A percentile compares a stretch with the other conserved stretches of the same genome.
Evolutionary conservation across 768 basidiomycete genomes (phyloP).

Genomic region (Lactarius quietus): DNA sequence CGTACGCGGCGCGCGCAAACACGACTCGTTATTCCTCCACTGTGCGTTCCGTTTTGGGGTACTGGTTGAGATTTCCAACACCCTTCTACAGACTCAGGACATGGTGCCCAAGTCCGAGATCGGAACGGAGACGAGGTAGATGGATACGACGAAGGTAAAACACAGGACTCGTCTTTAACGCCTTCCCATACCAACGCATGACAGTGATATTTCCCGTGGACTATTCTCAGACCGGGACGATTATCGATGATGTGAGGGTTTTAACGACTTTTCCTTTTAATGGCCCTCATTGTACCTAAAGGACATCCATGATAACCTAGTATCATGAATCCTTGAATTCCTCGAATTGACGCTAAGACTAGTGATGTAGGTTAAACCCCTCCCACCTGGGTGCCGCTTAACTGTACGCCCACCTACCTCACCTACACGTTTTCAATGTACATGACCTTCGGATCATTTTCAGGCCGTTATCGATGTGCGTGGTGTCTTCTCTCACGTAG

Average conservation of each 20-base stretch:
- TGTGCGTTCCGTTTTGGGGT: slow-evolving; percentile 23
- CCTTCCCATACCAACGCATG: neutral
- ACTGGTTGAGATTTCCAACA: neutral
- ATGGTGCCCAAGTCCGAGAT: slow-evolving; percentile 47
- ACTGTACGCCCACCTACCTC: slow-evolving; percentile 31
- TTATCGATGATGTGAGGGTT: slow-evolving; percentile 46
- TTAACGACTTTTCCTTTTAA: neutral
- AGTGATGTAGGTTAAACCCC: slow-evolving; percentile 32
- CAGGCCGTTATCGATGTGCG: slow-evolving; percentile 27
- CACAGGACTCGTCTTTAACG: neutral
- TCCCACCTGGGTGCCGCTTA: slow-evolving; percentile 49
- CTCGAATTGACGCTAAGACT: slow-evolving; percentile 1
- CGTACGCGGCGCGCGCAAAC: slow-evolving; percentile 43
- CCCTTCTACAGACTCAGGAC: slow-evolving; percentile 38
- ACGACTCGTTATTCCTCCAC: slow-evolving; percentile 44
- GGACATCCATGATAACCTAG: slow-evolving; percentile 23
- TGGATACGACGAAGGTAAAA: slow-evolving; percentile 36
- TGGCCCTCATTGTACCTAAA: neutral
- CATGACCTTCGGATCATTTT: neutral
- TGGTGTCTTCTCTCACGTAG: neutral
- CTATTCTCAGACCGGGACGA: slow-evolving; percentile 41
- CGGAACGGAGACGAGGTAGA: slow-evolving; percentile 40
- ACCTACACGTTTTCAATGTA: neutral
- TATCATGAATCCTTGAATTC: neutral
- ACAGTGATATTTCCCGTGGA: slow-evolving; percentile 48